These are phyloP conservation scores for Penicillium sp. DNA, from an alignment of 2,329 filamentous ascomycete genomes.

Conservation along the genomic window DNA sequence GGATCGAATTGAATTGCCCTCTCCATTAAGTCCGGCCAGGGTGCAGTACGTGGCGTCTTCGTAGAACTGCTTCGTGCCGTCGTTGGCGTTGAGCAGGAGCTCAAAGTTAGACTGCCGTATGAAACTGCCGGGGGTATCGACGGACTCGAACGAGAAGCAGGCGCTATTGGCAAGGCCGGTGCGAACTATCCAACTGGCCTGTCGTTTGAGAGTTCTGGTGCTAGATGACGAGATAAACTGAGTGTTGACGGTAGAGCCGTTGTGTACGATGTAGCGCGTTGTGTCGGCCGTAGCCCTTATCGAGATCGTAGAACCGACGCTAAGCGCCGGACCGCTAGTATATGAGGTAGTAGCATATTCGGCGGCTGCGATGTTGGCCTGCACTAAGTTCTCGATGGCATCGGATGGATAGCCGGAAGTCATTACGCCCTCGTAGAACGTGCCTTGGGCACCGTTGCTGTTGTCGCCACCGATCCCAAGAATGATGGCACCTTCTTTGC, in stretches of 20 bases:
- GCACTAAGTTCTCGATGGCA: constrained; percentile 54
- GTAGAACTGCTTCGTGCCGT: constrained; percentile 53
- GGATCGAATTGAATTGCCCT: constrained; percentile 51
- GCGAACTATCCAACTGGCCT: constrained; percentile 53
- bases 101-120: constrained; percentile 54
- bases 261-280: constrained; percentile 54
- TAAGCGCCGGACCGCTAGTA: constrained; percentile 48
- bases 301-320: constrained; percentile 50
- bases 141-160: constrained; percentile 60
- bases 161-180: constrained; percentile 53
- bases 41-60: constrained; percentile 64
- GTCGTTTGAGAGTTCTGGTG: constrained; percentile 47
- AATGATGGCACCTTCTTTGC: constrained; percentile 61
- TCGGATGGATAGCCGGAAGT: constrained; percentile 59
- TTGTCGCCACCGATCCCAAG: constrained; percentile 70
- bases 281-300: constrained; percentile 53
- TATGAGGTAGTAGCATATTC: constrained; percentile 50
- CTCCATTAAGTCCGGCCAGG: constrained; percentile 48
- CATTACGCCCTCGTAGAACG: constrained; percentile 64
- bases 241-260: constrained; percentile 49
- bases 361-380: constrained; percentile 58
- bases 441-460: constrained; percentile 56
- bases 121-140: constrained; percentile 55
- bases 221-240: constrained; percentile 53
- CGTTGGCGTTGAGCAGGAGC: constrained; percentile 49